A percentile compares a stretch with the other conserved stretches of the same genome.
Evolutionary conservation across 2,329 filamentous ascomycete species (phyloP).

Genomic region (Cercospora berteroae): DNA sequence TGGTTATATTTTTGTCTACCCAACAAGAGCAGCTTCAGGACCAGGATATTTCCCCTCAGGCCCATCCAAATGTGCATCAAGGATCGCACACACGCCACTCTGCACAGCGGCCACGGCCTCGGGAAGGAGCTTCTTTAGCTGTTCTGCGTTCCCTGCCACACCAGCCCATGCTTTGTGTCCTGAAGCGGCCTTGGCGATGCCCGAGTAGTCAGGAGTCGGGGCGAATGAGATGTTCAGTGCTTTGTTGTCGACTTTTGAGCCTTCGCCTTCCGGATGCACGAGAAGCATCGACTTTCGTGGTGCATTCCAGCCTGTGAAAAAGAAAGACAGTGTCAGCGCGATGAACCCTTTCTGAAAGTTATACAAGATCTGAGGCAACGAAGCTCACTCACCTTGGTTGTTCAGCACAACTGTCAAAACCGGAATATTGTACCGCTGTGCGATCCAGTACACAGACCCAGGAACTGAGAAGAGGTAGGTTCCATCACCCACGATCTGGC

Average conservation of each 20-base stretch:
- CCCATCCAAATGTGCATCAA: constrained; percentile 61
- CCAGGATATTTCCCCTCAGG: constrained; percentile 55
- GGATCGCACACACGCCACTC: constrained; percentile 57
- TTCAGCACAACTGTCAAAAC: constrained; percentile 66
- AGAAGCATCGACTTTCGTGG: constrained; percentile 60
- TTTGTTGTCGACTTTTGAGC: constrained; percentile 60
- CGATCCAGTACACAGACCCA: constrained; percentile 67
- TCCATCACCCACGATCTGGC: constrained; percentile 66
- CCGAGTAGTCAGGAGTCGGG: constrained; percentile 65
- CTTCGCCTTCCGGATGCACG: constrained; percentile 64
- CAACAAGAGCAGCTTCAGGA: constrained; percentile 32
- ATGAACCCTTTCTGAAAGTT: not conserved
- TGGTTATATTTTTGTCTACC: not conserved
- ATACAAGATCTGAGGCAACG: not conserved
- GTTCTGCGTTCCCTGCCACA: constrained; percentile 55
- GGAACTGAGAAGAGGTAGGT: constrained; percentile 66
- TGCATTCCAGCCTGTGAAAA: constrained; percentile 60
- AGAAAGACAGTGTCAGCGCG: not conserved
- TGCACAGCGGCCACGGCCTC: constrained; percentile 60
- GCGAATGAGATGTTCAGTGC: constrained; percentile 66
- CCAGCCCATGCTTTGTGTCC: constrained; percentile 63
- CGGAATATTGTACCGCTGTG: constrained; percentile 63
- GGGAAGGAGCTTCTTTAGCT: constrained; percentile 55
- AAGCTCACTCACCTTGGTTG: constrained; percentile 53
- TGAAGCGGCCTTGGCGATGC: constrained; percentile 64